Evolutionary conservation across 148 eudicot genomes (phyloP), one percentile per base, ranked within the genome.

Genomic region (Arbutus unedo): DNA sequence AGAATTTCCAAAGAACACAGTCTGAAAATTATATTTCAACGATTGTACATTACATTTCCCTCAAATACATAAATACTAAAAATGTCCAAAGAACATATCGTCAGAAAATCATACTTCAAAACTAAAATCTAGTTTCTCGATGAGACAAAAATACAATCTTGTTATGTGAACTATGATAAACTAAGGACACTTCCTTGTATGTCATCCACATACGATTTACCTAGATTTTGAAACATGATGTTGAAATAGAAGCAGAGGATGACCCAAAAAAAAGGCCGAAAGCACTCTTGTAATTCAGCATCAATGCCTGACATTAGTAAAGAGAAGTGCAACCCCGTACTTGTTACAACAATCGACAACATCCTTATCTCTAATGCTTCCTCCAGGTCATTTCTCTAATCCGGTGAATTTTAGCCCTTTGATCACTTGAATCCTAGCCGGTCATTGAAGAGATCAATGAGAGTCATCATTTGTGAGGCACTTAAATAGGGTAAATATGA

Each of bases 291-390:
- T 49, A 31, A 50, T 45, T 57, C 49, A 71, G 38, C 47, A 80
- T 92, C 87, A 93, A 87, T 94, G 98, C 88, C 93, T 87, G 79
- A 94, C 93, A 48, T 91, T 88, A 31, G 98, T 93, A 81, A 94
- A 92, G 25, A 91, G 85, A 53, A 96, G 95, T 0, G 98, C 89
- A 55, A 92, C 98, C 18, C 91, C 97, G 77, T 94, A 96, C 81
- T 96, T 92, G 89, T 93, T 90, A 86, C 98, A 96, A 77, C 99
- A 96, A 44, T 94, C 97, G 1, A 94, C 48, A 9, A 95, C 98
- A 84, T 96, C 99, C 81, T 82, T 82, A 62, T 96, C 99, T 88
- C 95, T 91, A 4, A 89, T 94, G 91, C 95, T 92, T 31, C 99
- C 98, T 64, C 98, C 98, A 3, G 98, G 98, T n/a, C n/a, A n/a